phyloP scores from a whole-genome alignment of 768 basidiomycete genomes.

The Infundibulicybe gibba region DNA sequence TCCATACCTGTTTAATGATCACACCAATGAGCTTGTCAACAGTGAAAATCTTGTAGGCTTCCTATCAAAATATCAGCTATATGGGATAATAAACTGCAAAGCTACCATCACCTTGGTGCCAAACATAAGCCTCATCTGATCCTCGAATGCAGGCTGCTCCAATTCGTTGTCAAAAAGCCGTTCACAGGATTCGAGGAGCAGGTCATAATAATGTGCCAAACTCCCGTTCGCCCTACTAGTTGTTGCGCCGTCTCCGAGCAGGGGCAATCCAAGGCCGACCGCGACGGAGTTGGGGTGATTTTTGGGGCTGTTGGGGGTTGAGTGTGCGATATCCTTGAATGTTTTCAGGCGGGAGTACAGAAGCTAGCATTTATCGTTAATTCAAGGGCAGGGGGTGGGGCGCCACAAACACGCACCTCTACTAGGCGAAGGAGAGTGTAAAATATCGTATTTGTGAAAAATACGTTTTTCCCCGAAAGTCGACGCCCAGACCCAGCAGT shows the following conservation, averaged over 20 bases:
- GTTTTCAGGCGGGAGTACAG: conserved; percentile 76
- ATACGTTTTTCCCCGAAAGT: conserved; percentile 47
- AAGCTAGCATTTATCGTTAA: conserved; percentile 42
- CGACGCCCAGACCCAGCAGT: conserved; percentile 19
- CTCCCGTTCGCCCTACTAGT: conserved; percentile 34
- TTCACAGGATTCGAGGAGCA: conserved; percentile 85
- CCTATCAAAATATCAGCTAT: conserved; percentile 27
- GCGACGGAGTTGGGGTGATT: conserved; percentile 16
- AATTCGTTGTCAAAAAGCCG: conserved; percentile 90
- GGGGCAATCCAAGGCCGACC: conserved; percentile 23
- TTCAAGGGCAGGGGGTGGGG: conserved; percentile 1
- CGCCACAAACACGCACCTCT: conserved; percentile 54
- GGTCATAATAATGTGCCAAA: conserved; percentile 72
- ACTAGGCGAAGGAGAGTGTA: conserved; percentile 83
- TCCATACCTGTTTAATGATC: conserved; percentile 81
- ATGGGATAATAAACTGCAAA: neutral
- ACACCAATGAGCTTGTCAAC: conserved; percentile 87
- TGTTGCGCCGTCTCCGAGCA: conserved; percentile 19
- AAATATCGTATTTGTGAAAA: conserved; percentile 88
- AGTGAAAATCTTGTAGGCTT: conserved; percentile 88
- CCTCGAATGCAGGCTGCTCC: conserved; percentile 85
- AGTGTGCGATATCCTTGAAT: conserved; percentile 70
- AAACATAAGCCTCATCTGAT: conserved; percentile 85
- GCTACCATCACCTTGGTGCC: conserved; percentile 59
- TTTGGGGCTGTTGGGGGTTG: conserved; percentile 23